Evolutionary conservation across 768 basidiomycete genomes (phyloP).

Genomic region (Boletus rex-veris): DNA sequence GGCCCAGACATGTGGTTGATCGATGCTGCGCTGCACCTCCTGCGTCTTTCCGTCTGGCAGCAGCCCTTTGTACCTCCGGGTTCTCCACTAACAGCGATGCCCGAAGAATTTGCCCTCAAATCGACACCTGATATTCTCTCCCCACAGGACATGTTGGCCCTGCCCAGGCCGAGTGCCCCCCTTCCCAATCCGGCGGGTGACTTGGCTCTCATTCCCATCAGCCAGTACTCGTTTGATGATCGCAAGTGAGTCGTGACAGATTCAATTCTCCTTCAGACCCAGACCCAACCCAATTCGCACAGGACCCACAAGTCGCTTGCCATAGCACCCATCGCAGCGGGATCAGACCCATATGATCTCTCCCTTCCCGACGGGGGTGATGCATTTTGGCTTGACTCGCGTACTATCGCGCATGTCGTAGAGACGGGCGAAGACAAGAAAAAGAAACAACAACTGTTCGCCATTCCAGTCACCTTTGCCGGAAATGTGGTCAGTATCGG

Average conservation of each 20-base stretch:
- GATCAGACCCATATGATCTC: slow-evolving; percentile 49
- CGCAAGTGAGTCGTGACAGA: slow-evolving; percentile 53
- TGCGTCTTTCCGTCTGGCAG: slow-evolving; percentile 57
- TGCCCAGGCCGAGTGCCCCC: slow-evolving; percentile 64
- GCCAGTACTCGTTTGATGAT: slow-evolving; percentile 67
- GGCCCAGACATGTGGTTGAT: slow-evolving; percentile 42
- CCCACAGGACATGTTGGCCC: slow-evolving; percentile 65
- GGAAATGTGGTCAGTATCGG: slow-evolving; percentile 33
- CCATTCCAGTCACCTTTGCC: slow-evolving; percentile 50
- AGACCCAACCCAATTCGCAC: not conserved
- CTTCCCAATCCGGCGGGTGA: slow-evolving; percentile 67
- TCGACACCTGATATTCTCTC: slow-evolving; percentile 58
- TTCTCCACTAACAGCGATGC: slow-evolving; percentile 26
- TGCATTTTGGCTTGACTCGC: slow-evolving; percentile 72
- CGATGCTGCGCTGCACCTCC: slow-evolving; percentile 38
- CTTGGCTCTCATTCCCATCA: slow-evolving; percentile 61
- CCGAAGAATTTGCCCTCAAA: slow-evolving; percentile 53
- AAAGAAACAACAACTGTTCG: slow-evolving; percentile 55
- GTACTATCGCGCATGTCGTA: slow-evolving; percentile 69
- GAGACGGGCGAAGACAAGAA: slow-evolving; percentile 45
- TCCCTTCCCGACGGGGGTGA: slow-evolving; percentile 67
- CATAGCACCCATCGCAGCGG: slow-evolving; percentile 55
- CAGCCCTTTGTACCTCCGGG: slow-evolving; percentile 36
- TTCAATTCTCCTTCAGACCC: not conserved
- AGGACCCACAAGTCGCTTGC: slow-evolving; percentile 72